A percentile compares a stretch with the other conserved stretches of the same genome.
Conservation (phyloP, 768 basidiomycete genomes). For the Tricholoma terreum region DNA sequence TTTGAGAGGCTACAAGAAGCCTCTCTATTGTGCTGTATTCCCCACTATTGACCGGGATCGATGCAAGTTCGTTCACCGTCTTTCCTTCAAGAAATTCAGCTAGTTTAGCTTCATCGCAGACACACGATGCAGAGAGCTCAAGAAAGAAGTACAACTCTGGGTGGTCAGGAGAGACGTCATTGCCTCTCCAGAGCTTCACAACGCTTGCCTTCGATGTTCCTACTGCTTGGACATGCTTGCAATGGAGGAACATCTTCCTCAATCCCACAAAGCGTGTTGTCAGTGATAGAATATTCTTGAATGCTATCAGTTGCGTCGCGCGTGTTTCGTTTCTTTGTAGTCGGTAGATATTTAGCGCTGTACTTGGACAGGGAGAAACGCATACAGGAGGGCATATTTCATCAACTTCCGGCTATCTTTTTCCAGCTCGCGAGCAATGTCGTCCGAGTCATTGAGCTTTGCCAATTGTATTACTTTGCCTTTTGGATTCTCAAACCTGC, state of each 20-base stretch:
- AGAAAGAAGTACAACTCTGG: background rate
- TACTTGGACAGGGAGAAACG: too few relatives aligned
- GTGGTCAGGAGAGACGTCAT: background rate
- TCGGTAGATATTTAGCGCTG: too few relatives aligned
- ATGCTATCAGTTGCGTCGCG: background rate
- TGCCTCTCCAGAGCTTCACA: background rate
- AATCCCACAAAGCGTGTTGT: background rate
- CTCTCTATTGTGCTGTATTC: background rate
- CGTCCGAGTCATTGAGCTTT: background rate
- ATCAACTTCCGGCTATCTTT: background rate
- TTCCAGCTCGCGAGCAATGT: background rate
- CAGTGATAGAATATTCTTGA: background rate
- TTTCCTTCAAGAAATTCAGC: background rate
- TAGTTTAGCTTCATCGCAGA: background rate
- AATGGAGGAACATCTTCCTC: background rate
- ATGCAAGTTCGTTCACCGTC: background rate
- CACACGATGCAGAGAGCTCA: background rate
- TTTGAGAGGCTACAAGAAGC: background rate
- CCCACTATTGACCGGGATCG: background rate
- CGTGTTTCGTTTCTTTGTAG: background rate
- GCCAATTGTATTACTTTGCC: background rate
- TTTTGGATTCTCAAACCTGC: background rate
- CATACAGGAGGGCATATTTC: background rate
- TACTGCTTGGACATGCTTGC: background rate
- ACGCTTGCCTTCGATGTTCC: background rate